A percentile compares a stretch with the other conserved stretches of the same genome.
These are phyloP conservation scores for Pyrrhoderma noxium DNA, from an alignment of 1,284 basidiomycete genomes.

Conservation along the genomic window DNA sequence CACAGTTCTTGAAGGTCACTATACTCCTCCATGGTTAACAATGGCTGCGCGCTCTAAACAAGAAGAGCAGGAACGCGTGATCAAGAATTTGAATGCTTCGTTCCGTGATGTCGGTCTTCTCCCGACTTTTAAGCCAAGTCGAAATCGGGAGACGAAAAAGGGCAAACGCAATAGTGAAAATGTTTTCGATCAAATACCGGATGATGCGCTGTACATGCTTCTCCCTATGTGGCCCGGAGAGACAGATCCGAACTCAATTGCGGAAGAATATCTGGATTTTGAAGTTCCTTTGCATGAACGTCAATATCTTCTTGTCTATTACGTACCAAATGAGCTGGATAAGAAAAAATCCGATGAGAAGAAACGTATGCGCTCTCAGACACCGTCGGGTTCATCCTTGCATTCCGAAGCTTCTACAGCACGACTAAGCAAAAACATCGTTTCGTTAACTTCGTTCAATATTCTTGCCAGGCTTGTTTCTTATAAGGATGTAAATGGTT, in stretches of 20 bases:
- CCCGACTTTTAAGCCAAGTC: constrained; percentile 39
- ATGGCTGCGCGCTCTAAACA: constrained; percentile 54
- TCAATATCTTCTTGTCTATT: constrained; percentile 68
- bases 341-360: constrained; percentile 31
- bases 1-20: constrained; percentile 33
- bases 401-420: constrained; percentile 11
- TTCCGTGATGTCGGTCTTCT: constrained; percentile 72
- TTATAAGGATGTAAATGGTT: constrained; percentile 59
- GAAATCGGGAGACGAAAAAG: constrained; percentile 19
- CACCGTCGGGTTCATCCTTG: constrained; percentile 22
- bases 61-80: constrained; percentile 58
- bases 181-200: constrained; percentile 56
- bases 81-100: constrained; percentile 61
- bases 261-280: constrained; percentile 23
- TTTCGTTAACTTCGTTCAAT: constrained; percentile 54
- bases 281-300: constrained; percentile 44
- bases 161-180: constrained; percentile 25
- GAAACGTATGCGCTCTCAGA: constrained; percentile 29
- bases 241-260: constrained; percentile 39
- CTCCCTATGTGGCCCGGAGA: constrained; percentile 77
- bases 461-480: constrained; percentile 60
- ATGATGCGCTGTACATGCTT: constrained; percentile 69
- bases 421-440: constrained; percentile 32
- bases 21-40: constrained; percentile 62
- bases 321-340: constrained; percentile 41